Base-by-base conservation (phyloP, 805 yeast genomes). In the Kluyveromyces lactis region DNA sequence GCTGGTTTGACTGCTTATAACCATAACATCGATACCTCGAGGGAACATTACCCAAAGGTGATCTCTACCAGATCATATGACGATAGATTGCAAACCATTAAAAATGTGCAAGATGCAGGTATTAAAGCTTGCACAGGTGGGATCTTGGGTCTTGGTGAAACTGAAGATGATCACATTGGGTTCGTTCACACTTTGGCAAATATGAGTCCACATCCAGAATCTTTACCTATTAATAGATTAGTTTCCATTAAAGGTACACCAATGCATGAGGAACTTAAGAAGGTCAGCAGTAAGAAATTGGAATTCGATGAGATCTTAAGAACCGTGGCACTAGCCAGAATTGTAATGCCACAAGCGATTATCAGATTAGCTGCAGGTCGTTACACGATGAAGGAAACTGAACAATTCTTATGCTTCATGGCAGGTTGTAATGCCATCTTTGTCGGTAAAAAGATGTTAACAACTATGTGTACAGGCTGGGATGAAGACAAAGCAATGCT, bases 401-500 rank as follows among this genome's bases (percentile, higher is more conserved):
- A 83, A 49, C 92, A 83, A 56, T 72, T 79, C 41, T 57, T 83
- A 50, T 80, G 89, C 47, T 83, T 83, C 57, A 69, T 79, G 75
- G 76, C 81, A 26, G 92, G 92, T 15, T 78, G 80, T 48, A 83
- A 83, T 58, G 87, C 90, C 15, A 78, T 83, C 30, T 83, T 83
- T 59, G 83, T 89, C 1, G 92, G 92, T 27, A 79, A 82, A 56
- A 75, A 72, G 48, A 83, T 83, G 90, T 63, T 83, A 41, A 83
- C 92, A 2, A 84, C 92, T 3, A 75, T 78, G 77, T 82, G 90
- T 55, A 79, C 75, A 48, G 87, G 86, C 5, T 83, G 90, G 89
- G 86, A 82, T 33, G 89, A 81, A 50, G 92, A 83, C 54, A 80
- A 71, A 42, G 70, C 60, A 7, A 75, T 83, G 86, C 62, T 83